Evolutionary conservation across 2,329 filamentous ascomycete species (phyloP).

Genomic region (Fusarium ambrosium): DNA sequence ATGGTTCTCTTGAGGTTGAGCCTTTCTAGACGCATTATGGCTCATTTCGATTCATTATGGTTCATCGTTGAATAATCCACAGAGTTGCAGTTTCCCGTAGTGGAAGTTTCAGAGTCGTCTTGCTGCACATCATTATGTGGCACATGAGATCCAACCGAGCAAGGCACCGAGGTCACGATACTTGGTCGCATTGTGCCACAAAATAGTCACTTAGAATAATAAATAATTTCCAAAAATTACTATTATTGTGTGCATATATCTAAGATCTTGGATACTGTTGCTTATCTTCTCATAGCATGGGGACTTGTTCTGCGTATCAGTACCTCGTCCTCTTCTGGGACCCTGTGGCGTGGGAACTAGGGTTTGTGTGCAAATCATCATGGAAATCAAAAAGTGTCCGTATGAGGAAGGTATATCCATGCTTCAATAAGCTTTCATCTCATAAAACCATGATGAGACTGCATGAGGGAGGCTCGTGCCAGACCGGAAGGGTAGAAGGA

Average conservation of each 20-base stretch:
- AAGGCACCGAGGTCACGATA: background rate
- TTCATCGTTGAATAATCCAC: slow-evolving; percentile 7
- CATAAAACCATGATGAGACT: background rate
- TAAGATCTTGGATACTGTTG: background rate
- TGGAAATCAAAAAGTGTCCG: background rate
- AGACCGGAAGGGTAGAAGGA: background rate
- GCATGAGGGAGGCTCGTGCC: background rate
- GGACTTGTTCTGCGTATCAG: background rate
- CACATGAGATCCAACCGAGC: background rate
- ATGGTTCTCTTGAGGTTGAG: background rate
- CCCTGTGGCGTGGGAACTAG: background rate
- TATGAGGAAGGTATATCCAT: background rate
- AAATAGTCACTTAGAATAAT: background rate
- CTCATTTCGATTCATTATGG: slow-evolving; percentile 17
- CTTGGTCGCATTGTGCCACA: background rate
- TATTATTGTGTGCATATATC: background rate
- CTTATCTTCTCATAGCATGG: background rate
- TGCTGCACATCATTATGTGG: background rate
- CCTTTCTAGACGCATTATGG: background rate
- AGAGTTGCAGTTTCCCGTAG: background rate
- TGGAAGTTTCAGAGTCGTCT: slow-evolving; percentile 1
- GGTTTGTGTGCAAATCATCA: background rate
- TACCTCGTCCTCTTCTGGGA: background rate
- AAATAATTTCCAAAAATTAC: background rate
- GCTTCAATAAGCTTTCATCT: background rate